These are phyloP conservation scores for Fusarium torreyae DNA, from an alignment of 2,329 filamentous ascomycete genomes.

Conservation along the genomic window DNA sequence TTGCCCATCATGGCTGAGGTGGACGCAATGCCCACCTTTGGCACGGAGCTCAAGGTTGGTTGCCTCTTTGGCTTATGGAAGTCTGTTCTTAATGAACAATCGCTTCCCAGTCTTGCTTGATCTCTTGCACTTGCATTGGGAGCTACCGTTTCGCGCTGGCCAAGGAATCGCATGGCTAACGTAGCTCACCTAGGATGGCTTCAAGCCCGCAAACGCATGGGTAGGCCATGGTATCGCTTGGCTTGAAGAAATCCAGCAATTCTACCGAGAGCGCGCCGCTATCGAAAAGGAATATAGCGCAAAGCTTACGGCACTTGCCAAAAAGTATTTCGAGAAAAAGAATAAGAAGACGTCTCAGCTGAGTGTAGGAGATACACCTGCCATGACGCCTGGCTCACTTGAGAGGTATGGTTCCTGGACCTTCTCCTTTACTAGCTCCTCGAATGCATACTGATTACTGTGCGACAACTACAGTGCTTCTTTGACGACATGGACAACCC, in stretches of 20 bases:
- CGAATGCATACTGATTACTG: slow-evolving; percentile 42
- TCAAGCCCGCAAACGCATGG: slow-evolving; percentile 95
- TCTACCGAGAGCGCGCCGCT: slow-evolving; percentile 92
- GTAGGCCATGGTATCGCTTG: slow-evolving; percentile 90
- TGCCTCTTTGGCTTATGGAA: neutral
- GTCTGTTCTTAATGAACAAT: neutral
- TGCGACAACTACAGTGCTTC: slow-evolving; percentile 75
- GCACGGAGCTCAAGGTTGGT: slow-evolving; percentile 90
- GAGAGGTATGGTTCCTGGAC: slow-evolving; percentile 73
- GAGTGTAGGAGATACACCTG: slow-evolving; percentile 93
- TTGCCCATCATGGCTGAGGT: slow-evolving; percentile 79
- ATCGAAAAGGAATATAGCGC: slow-evolving; percentile 98
- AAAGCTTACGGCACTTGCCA: slow-evolving; percentile 88
- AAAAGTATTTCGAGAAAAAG: slow-evolving; percentile 98
- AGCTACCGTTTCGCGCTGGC: slow-evolving; percentile 18
- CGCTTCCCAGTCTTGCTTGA: neutral
- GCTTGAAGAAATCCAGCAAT: slow-evolving; percentile 97
- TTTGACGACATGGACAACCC: slow-evolving; percentile 96
- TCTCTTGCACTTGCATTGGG: slow-evolving; percentile 29
- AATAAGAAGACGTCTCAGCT: slow-evolving; percentile 87
- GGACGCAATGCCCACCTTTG: slow-evolving; percentile 88
- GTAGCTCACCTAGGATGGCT: slow-evolving; percentile 80
- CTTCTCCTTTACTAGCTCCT: neutral
- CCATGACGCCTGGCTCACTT: slow-evolving; percentile 93
- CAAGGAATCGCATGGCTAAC: slow-evolving; percentile 18